Evolutionary conservation across 164 flowering plant genomes (phyloP).

Genomic region (Stephania yunnanensis): DNA sequence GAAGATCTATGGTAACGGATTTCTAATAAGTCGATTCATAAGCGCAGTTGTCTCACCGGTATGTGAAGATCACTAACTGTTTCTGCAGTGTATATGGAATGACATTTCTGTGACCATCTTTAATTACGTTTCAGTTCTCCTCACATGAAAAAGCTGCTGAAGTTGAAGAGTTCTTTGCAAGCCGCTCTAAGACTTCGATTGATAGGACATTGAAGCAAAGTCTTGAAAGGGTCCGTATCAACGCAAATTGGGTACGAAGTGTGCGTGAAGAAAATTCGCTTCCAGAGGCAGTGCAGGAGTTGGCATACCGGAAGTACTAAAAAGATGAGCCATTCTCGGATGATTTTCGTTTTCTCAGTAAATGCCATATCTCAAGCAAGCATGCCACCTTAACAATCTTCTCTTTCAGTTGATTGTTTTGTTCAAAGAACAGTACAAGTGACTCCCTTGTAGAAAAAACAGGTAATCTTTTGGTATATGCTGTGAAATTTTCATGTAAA

Average conservation of each 20-base stretch:
- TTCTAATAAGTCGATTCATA: conserved; percentile 60
- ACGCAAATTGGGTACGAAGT: conserved; percentile 70
- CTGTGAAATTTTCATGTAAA: too few species aligned
- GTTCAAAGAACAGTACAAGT: too few species aligned
- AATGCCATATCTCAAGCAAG: too few species aligned
- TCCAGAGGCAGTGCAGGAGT: conserved; percentile 28
- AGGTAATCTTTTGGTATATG: too few species aligned
- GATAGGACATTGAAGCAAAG: conserved; percentile 94
- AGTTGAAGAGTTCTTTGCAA: conserved; percentile 65
- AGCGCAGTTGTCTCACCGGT: conserved; percentile 72
- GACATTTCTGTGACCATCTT: background rate
- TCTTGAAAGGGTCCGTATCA: conserved; percentile 69
- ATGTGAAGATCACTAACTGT: background rate
- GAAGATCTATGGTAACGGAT: conserved; percentile 13
- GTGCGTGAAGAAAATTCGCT: conserved; percentile 53
- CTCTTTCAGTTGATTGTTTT: too few species aligned
- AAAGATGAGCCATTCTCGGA: too few species aligned
- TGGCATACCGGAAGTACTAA: too few species aligned
- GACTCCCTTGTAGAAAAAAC: too few species aligned
- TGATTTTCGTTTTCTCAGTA: too few species aligned
- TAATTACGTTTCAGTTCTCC: conserved; percentile 46
- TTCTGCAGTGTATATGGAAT: background rate
- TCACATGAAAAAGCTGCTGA: conserved; percentile 68
- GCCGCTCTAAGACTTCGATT: conserved; percentile 46
- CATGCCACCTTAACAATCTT: too few species aligned